phyloP scores from a whole-genome alignment of 768 basidiomycete species.

The Mycena latifolia region DNA sequence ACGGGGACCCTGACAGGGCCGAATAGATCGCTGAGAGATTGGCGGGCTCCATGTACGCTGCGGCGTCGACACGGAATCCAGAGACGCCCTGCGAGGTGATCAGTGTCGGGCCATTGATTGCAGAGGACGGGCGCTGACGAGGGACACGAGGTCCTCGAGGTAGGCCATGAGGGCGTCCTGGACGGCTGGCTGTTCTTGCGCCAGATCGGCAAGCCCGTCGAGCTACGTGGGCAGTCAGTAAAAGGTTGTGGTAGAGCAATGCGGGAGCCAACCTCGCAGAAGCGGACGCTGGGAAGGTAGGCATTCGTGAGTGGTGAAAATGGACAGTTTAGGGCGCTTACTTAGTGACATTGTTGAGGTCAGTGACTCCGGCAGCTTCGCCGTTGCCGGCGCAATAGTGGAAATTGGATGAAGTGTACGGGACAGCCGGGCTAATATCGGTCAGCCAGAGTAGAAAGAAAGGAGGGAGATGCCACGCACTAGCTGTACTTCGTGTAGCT shows the following conservation, averaged over 20 bases:
- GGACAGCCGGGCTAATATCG: constrained; percentile 21
- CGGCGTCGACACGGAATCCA: constrained; percentile 28
- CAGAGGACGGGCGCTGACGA: constrained; percentile 23
- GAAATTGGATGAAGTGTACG: constrained; percentile 26
- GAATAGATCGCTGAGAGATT: constrained; percentile 27
- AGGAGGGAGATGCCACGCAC: constrained; percentile 12
- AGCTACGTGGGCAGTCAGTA: constrained; percentile 21
- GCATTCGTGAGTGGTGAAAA: constrained; percentile 9
- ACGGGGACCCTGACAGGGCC: constrained; percentile 26
- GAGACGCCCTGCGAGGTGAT: constrained; percentile 19
- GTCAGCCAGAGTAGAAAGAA: constrained; percentile 12
- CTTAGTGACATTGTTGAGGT: constrained; percentile 25
- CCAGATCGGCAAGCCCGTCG: constrained; percentile 24
- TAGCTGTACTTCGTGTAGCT: constrained; percentile 30
- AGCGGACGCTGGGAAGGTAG: constrained; percentile 20
- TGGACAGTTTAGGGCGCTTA: constrained; percentile 5
- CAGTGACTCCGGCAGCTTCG: constrained; percentile 17
- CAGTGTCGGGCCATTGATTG: constrained; percentile 11
- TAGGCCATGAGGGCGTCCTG: constrained; percentile 16
- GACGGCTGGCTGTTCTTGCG: constrained; percentile 24
- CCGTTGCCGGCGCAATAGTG: constrained; percentile 28
- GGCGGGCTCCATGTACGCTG: constrained; percentile 14
- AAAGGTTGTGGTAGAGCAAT: constrained; percentile 4
- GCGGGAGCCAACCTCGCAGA: constrained; percentile 17
- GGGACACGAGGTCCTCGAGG: constrained; percentile 25